Base-by-base conservation (phyloP, 768 basidiomycete genomes). In the Candolleomyces aberdarensis region DNA sequence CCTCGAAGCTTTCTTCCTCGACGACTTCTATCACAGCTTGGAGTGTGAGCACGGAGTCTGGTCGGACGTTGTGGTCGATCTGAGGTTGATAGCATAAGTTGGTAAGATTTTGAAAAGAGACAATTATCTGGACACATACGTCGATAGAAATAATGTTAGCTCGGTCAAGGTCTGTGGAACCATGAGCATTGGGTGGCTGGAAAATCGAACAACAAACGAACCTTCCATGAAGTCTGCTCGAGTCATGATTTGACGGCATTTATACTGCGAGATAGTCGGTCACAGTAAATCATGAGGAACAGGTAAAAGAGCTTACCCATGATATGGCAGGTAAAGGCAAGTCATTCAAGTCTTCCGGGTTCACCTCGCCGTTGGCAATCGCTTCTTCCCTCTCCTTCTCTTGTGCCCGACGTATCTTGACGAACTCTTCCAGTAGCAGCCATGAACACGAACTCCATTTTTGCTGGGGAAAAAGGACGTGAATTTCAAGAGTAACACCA, bases 371-470 rank as follows among this genome's bases (percentile, higher is more conserved):
- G 0, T 72, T 76, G 43, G 78, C 73, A 36, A 76, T 63, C 20
- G 70, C 76, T 66, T 75, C 79, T 59, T 76, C 71, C 40, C 72
- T 70, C 56, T 75, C 76, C 62, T 74, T 69, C 67, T 82, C 78
- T 63, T 83, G 80, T 55, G 84, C 79, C 56, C 79, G 70, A 54
- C 84, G 76, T 52, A 82, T 67, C 65, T 83, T 85, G 56, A 92
- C 89, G 67, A 92, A 89, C 71, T 90, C 87, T 40, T 79, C 82
- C 2, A 92, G 77, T 1, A 92, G 80, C 2, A 92, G 77, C 90
- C 91, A 93, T 17, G 91, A 89, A 67, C 91, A 92, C 46, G 86
- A 86, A 65, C 83, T 85, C 85, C 87, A 89, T 83, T 89, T 90
- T 85, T 91, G 88, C 85, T 87, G 31, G 4, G 4, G 60, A 52